Percentiles rank a stretch among this genome's conserved stretches.
Conservation (phyloP, 371 early-diverging fungal genomes). For the Phascolomyces articulosus region DNA sequence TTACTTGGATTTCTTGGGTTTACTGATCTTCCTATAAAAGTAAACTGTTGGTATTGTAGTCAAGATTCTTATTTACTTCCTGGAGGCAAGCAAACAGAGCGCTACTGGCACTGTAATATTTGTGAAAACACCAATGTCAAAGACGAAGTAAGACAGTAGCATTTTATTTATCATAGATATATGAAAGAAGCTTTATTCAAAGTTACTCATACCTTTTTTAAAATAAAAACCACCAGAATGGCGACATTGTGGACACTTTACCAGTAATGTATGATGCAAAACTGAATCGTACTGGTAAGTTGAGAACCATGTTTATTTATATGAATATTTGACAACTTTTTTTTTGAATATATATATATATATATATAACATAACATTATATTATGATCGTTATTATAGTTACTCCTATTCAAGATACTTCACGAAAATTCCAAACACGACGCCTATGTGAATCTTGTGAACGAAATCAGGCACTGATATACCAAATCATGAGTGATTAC, state of each 20-base stretch:
- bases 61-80: conserved; percentile 24
- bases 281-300: conserved; percentile 20
- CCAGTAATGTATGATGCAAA: conserved; percentile 15
- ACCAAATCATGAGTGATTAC: conserved; percentile 28
- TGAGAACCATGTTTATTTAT: too few species aligned
- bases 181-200: too few species aligned
- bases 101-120: conserved; percentile 25
- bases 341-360: too few species aligned
- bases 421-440: conserved; percentile 4
- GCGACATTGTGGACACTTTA: conserved; percentile 23
- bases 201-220: too few species aligned
- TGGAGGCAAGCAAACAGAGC: conserved; percentile 21
- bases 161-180: neutral
- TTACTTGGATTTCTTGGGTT: conserved; percentile 21
- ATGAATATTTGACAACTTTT: too few species aligned
- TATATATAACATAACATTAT: too few species aligned
- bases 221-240: conserved; percentile 24
- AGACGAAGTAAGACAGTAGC: conserved; percentile 20
- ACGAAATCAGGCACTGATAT: conserved; percentile 19
- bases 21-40: conserved; percentile 21
- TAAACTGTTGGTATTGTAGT: conserved; percentile 42
- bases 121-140: conserved; percentile 28
- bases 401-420: neutral
- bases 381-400: neutral
- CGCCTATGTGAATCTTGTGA: conserved; percentile 22